Percentiles rank a stretch among this genome's conserved stretches.
phyloP scores from a whole-genome alignment of 495 filamentous ascomycete species.

The Recurvomyces mirabilis region DNA sequence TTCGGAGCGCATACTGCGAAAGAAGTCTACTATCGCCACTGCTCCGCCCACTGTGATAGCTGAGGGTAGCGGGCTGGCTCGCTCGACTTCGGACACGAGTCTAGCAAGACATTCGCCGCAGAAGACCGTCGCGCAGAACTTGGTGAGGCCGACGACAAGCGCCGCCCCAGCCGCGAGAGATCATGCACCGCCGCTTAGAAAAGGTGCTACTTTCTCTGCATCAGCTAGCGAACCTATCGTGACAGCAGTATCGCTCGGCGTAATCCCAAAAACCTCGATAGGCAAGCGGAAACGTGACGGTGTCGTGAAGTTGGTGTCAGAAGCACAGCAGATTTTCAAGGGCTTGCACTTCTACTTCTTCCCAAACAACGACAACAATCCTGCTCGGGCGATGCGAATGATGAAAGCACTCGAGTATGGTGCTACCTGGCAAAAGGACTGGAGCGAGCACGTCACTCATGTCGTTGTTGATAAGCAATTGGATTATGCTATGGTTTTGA shows the following conservation, averaged over 20 bases:
- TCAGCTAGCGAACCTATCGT: background rate
- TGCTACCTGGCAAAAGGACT: conserved; percentile 50
- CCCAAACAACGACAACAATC: conserved; percentile 63
- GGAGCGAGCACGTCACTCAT: conserved; percentile 46
- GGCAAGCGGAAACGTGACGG: conserved; percentile 41
- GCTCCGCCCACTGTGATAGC: background rate
- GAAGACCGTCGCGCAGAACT: too few relatives aligned
- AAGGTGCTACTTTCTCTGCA: conserved; percentile 6
- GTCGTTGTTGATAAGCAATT: conserved; percentile 67
- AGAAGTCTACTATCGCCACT: background rate
- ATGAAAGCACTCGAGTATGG: conserved; percentile 66
- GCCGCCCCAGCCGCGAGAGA: background rate
- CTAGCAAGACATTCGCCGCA: background rate
- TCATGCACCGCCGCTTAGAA: background rate
- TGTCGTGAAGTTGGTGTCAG: conserved; percentile 38
- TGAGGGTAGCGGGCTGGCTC: background rate
- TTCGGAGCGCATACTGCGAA: conserved; percentile 5
- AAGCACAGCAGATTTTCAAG: conserved; percentile 54
- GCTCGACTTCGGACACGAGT: conserved; percentile 7
- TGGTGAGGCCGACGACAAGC: background rate
- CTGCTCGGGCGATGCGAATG: conserved; percentile 56
- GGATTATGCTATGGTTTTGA: conserved; percentile 53
- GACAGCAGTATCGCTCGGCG: background rate
- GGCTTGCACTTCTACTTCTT: conserved; percentile 51
- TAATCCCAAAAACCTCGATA: background rate